Base-by-base conservation (phyloP, 345 rosid species). In the Salix koriyanagi region DNA sequence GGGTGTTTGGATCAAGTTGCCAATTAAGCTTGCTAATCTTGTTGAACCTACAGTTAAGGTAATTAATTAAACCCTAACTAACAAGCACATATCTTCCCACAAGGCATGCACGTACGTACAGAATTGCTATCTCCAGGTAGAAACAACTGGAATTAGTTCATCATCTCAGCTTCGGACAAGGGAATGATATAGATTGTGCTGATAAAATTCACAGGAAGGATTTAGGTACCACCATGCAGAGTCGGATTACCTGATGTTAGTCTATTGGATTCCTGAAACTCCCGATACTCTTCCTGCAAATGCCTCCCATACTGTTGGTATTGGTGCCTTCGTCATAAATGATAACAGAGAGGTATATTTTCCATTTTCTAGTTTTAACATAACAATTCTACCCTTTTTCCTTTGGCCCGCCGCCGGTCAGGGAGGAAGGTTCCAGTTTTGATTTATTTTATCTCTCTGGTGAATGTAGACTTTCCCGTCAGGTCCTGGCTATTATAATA, bases 1-100 rank as follows among this genome's bases (percentile, higher is more conserved):
- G 69, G 94, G 86, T 7, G 80, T 92, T 77, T 94, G 98, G 98
- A 87, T 94, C 69, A 91, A 91, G 65, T 67, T 94, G 77, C 90
- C 91, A 5, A 81, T 86, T 58, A 34, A 69, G 67, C 77, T 67
- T 70, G 84, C 88, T 23, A 83, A 86, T 85, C 90, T 91, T 58
- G 89, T 94, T 7, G 85, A 86, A 44, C 39, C 90, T 60, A 76
- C 80, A 16, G 86, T 87, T 75, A 73, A 85, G 90, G 94, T 90
- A 64, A 61, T 19, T 90, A 48, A 61, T 19, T 4, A 10, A 58
- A 58, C 64, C 10, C 62, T 8, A n/a, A 56, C 62, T 9, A 4
- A 1, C 14, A 3, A 41, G 44, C 44, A 10, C 44, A 46, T 1
- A 23, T n/a, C 26, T 3, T n/a, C 61, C 23, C 61, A 21, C 9